A percentile compares a stretch with the other conserved stretches of the same genome.
Conservation (phyloP, 2,329 filamentous ascomycete genomes). For the Talaromyces sp. region DNA sequence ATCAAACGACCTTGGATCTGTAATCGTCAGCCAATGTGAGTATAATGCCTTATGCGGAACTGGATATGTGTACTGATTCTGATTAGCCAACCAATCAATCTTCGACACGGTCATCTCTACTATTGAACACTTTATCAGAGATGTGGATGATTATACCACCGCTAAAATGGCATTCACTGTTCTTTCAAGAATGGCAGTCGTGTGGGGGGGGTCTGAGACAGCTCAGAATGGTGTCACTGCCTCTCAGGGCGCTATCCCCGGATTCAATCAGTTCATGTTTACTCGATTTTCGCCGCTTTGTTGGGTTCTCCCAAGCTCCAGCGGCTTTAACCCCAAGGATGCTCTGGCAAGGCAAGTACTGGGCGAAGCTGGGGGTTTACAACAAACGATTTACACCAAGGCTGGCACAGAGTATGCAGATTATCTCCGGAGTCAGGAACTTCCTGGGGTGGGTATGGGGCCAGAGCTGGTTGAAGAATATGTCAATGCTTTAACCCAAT, state of each 20-base stretch:
- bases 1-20: conserved; percentile 80
- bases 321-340: conserved; percentile 77
- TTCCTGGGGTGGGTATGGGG: conserved; percentile 47
- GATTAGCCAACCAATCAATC: conserved; percentile 70
- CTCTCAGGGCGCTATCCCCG: conserved; percentile 58
- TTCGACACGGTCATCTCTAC: conserved; percentile 86
- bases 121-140: conserved; percentile 77
- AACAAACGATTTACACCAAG: conserved; percentile 87
- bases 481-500: conserved; percentile 38
- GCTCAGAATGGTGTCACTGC: conserved; percentile 24
- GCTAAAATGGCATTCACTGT: conserved; percentile 76
- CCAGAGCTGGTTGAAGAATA: conserved; percentile 44
- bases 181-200: conserved; percentile 73
- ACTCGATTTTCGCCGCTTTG: conserved; percentile 81
- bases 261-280: conserved; percentile 89
- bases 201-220: conserved; percentile 83
- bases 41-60: conserved; percentile 5
- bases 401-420: conserved; percentile 74
- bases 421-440: conserved; percentile 41
- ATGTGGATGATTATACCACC: conserved; percentile 62
- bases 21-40: conserved; percentile 75
- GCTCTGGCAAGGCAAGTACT: conserved; percentile 86
- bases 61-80: conserved; percentile 7
- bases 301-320: conserved; percentile 80
- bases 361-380: conserved; percentile 77